A percentile compares a stretch with the other conserved stretches of the same genome.
Conservation (phyloP, 106 monocot species). For the Alisma plantagoaquatica region DNA sequence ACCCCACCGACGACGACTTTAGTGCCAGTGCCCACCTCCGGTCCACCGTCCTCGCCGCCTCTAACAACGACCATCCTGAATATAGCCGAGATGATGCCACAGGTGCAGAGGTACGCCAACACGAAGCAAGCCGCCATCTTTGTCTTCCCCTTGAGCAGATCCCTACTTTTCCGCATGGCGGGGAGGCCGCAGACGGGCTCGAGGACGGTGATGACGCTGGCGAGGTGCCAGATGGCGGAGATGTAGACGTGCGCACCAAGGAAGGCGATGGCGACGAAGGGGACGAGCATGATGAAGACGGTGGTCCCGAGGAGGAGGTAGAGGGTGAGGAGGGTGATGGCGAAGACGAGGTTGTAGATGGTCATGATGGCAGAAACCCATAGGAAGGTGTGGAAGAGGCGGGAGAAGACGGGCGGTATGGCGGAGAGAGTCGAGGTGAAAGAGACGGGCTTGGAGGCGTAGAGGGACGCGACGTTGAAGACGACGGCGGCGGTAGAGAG, state of each 20-base stretch:
- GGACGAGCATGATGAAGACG: constrained; percentile 12
- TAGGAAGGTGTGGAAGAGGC: constrained; percentile 54
- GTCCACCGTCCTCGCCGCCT: constrained; percentile 31
- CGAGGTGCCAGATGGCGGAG: constrained; percentile 75
- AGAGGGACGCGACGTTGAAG: constrained; percentile 64
- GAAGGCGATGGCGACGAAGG: constrained; percentile 26
- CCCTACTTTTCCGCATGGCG: constrained; percentile 64
- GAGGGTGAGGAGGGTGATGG: constrained; percentile 16
- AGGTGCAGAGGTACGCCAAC: constrained; percentile 25
- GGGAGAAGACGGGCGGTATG: constrained; percentile 32
- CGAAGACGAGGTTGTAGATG: constrained; percentile 28
- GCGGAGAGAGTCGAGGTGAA: constrained; percentile 39
- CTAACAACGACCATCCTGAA: constrained; percentile 51
- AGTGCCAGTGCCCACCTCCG: constrained; percentile 5
- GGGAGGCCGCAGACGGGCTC: constrained; percentile 55
- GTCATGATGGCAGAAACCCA: constrained; percentile 49
- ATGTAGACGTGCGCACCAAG: constrained; percentile 54
- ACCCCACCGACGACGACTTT: constrained; percentile 40
- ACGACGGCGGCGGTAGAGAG: constrained; percentile 64
- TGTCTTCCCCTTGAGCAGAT: constrained; percentile 41
- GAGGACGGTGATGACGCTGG: constrained; percentile 70
- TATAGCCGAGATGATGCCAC: constrained; percentile 27
- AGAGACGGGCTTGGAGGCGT: constrained; percentile 45
- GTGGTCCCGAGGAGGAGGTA: constrained; percentile 9
- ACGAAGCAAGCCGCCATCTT: constrained; percentile 35